Conservation (phyloP, 805 yeast genomes). For the Candida germanica region DNA sequence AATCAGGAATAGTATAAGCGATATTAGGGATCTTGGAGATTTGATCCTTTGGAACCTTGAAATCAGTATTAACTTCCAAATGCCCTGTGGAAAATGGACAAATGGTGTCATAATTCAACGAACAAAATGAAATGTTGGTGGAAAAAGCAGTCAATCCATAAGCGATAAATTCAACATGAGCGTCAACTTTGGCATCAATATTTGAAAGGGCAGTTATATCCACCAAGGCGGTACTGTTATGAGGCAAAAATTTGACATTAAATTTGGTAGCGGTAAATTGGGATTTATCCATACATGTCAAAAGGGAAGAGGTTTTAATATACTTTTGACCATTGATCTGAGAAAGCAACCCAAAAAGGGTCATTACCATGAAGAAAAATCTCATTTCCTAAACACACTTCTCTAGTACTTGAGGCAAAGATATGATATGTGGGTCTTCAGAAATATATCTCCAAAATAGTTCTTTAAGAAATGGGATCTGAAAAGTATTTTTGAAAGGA, state of each 20-base stretch:
- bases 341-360: conserved; percentile 1
- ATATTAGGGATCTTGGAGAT: conserved; percentile 66
- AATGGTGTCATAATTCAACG: conserved; percentile 43
- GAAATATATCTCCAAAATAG: too few relatives aligned
- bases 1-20: conserved; percentile 88
- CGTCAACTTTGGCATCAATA: conserved; percentile 67
- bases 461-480: too few relatives aligned
- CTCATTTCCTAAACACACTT: too few relatives aligned
- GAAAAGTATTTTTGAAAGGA: too few relatives aligned
- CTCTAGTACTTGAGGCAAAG: too few relatives aligned
- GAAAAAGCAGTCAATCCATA: conserved; percentile 73
- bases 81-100: conserved; percentile 92
- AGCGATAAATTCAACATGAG: conserved; percentile 63
- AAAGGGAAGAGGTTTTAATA: conserved; percentile 61
- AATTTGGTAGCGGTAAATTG: conserved; percentile 81
- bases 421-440: too few relatives aligned
- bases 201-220: conserved; percentile 78
- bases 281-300: conserved; percentile 91
- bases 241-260: conserved; percentile 71
- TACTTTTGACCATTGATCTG: conserved; percentile 17
- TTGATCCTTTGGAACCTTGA: conserved; percentile 40
- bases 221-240: conserved; percentile 57
- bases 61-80: conserved; percentile 60
- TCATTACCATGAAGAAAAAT: conserved; percentile 1
- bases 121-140: conserved; percentile 61